Base-by-base conservation (phyloP, 1,284 basidiomycete genomes). In the Phylloboletellus chloephorus region DNA sequence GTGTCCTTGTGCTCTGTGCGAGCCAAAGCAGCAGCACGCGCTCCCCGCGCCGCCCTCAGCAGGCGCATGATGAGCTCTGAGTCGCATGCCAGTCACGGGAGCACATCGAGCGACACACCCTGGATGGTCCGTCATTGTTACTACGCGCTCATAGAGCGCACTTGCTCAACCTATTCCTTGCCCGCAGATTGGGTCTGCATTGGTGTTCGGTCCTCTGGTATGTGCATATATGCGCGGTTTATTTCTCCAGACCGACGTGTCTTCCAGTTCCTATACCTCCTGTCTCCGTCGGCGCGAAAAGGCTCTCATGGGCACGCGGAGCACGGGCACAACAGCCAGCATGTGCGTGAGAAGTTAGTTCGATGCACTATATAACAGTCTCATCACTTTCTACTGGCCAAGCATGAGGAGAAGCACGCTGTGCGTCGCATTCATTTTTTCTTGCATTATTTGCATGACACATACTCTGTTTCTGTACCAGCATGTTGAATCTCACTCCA, bases 161-260 rank as follows among this genome's bases (percentile, higher is more conserved):
- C 20, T 41, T 36, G 7, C 36, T 31, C 20, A 32, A 28, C 13
- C 6, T 38, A 8, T 37, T 39, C 36, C 11, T 16, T 5, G 21
- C 20, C 8, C 6, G 5, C 16, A 61, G 63, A 48, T 61, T 33
- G 63, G 63, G 28, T 64, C 59, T n/a, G 60, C 56, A 7, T 33
- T 61, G 25, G 43, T 63, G 36, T 61, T 61, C 21, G 63, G 61
- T 35, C 54, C 59, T 40, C 39, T 48, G 39, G 63, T 65, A 29
- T 38, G 58, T 47, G 13, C 28, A 36, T 41, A 23, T 4, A 31
- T 12, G 22, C 6, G 12, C 16, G 0, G 3, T 12, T 30, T 23
- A 17, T 36, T 30, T 42, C 28, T 29, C 8, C 2, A 21, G 7
- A 32, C 26, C 22, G 7, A 36, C 33, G 9, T 39, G 19, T 31